Conservation (phyloP, 305 asterid species). For the Solanum aculeatissimum region DNA sequence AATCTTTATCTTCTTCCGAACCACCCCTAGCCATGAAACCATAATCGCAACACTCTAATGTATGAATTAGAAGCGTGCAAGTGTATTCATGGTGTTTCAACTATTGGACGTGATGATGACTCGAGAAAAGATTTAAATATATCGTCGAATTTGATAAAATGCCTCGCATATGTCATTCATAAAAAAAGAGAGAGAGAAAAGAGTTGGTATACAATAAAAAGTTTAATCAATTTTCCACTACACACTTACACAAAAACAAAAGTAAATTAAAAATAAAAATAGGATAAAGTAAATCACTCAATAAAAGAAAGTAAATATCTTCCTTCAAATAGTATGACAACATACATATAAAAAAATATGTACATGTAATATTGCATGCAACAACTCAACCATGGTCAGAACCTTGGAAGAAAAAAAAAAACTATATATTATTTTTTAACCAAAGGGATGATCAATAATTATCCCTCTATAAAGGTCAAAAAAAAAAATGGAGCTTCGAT, state of each 20-base stretch:
- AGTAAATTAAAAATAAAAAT: background rate
- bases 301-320: background rate
- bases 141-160: background rate
- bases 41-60: too few relatives aligned
- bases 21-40: too few relatives aligned
- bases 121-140: background rate
- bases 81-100: background rate
- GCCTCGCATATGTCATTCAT: background rate
- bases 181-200: background rate
- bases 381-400: background rate
- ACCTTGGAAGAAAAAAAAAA: background rate
- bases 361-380: background rate
- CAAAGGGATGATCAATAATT: background rate
- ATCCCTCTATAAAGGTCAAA: background rate
- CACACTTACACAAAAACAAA: background rate
- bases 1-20: too few relatives aligned
- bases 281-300: background rate
- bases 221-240: background rate
- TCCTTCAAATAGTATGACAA: background rate
- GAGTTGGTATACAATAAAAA: too few relatives aligned
- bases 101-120: background rate
- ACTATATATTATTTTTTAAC: background rate
- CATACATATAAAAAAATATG: background rate
- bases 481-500: background rate
- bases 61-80: too few relatives aligned